Base-by-base conservation (phyloP, 768 basidiomycete species). In the Boletus vinaceobasis region DNA sequence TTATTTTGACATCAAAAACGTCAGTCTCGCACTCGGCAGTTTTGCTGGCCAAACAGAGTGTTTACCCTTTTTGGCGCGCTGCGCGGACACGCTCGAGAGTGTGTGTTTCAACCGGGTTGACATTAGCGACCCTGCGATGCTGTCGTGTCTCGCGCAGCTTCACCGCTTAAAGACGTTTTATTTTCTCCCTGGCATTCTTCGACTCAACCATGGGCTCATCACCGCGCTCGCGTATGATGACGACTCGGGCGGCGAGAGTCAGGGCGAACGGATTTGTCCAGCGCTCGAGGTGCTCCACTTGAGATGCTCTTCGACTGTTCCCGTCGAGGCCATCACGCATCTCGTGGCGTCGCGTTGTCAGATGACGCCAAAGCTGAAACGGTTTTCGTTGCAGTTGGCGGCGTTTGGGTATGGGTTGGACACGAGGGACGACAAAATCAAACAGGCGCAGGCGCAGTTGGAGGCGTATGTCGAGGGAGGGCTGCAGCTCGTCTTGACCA, bases 141-240 rank as follows among this genome's bases (percentile, higher is more conserved):
- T 70, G 17, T 43, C 58, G 7, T 69, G 68, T 31, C 55, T 69
- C 21, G 45, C 42, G 1, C 68, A 58, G 7, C 58, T 70, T 11
- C 51, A 31, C 29, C 58, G 35, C 5, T 21, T 69, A 3, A 63
- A 53, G 54, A 50, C 46, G 37, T 10, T 71, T 43, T 37, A 51
- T 11, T 62, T 60, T 35, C 52, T 71, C 2, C 68, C 68, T 5
- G 64, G 70, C 13, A 43, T 64, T n/a, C 57, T 72, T 5, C 56
- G 68, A n/a, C 65, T 70, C 37, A 70, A 72, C 37, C 68, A 72
- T 14, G 66, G 64, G 14, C 64, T 70, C 43, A 36, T 70, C 37
- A 32, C 55, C n/a, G 66, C 56, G 35, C 66, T 72, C 17, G 21
- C 60, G 11, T 27, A 51, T 15, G 52, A 52, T 26, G 48, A 31